Evolutionary conservation across 1,139 yeast genomes (phyloP).

Genomic region (Debaryomyces singareniensis): DNA sequence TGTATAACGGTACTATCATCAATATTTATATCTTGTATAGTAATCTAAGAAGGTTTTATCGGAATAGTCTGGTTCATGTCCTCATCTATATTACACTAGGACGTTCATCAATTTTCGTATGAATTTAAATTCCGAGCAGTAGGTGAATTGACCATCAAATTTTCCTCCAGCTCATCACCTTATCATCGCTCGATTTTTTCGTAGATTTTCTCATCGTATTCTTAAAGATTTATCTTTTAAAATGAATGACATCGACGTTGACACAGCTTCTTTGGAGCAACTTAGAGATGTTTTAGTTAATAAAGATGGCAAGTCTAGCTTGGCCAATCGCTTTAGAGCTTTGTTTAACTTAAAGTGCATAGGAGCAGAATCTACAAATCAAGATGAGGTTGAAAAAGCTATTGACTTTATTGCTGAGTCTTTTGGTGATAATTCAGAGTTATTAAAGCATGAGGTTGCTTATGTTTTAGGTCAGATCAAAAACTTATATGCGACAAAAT

Average conservation of each 20-base stretch:
- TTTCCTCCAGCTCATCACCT: too few relatives aligned
- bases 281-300: constrained; percentile 65
- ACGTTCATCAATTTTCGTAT: too few relatives aligned
- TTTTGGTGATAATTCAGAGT: constrained; percentile 79
- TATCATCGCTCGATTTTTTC: too few relatives aligned
- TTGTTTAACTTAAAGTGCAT: constrained; percentile 81
- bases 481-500: constrained; percentile 70
- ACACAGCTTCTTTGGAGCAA: constrained; percentile 54
- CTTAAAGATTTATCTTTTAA: too few relatives aligned
- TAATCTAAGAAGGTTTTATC: too few relatives aligned
- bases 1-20: too few relatives aligned
- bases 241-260: constrained; percentile 32
- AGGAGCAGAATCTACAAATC: constrained; percentile 57
- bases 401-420: constrained; percentile 78
- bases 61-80: too few relatives aligned
- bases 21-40: too few relatives aligned
- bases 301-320: constrained; percentile 57
- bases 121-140: too few relatives aligned
- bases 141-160: too few relatives aligned
- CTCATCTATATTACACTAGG: too few relatives aligned
- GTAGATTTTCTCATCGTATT: too few relatives aligned
- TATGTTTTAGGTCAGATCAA: constrained; percentile 97
- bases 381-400: constrained; percentile 51
- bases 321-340: constrained; percentile 89
- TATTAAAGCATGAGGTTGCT: constrained; percentile 95